These are phyloP conservation scores for Tylopilus rubrobrunneus DNA, from an alignment of 768 basidiomycete species.

Conservation along the genomic window DNA sequence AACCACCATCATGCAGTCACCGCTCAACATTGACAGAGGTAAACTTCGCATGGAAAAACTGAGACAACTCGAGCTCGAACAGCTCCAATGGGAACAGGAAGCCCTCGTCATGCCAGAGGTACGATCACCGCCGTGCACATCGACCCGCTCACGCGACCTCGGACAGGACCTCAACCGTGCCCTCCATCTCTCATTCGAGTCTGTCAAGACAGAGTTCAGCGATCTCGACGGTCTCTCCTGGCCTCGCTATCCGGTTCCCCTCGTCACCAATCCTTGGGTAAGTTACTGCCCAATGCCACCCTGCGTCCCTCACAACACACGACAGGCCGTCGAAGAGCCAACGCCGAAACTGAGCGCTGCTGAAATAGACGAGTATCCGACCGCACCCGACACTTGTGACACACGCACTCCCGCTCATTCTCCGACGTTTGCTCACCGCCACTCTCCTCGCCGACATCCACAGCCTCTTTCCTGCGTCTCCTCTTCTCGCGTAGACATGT, in stretches of 20 bases:
- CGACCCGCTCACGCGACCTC: slow-evolving; percentile 10
- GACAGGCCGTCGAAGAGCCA: slow-evolving; percentile 26
- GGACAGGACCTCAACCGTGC: slow-evolving; percentile 30
- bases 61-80: slow-evolving; percentile 49
- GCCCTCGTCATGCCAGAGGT: slow-evolving; percentile 60
- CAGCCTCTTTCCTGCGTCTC: slow-evolving; percentile 25
- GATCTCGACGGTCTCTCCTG: slow-evolving; percentile 59
- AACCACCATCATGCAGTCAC: slow-evolving; percentile 14
- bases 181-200: slow-evolving; percentile 41
- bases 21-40: slow-evolving; percentile 37
- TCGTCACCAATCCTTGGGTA: slow-evolving; percentile 26
- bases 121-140: neutral
- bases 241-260: slow-evolving; percentile 36
- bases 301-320: neutral
- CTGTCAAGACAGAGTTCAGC: slow-evolving; percentile 58
- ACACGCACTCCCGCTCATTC: slow-evolving; percentile 9
- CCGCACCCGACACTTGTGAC: slow-evolving; percentile 8
- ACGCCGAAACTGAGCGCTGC: slow-evolving; percentile 24
- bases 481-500: slow-evolving; percentile 37
- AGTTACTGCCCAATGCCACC: slow-evolving; percentile 5
- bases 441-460: slow-evolving; percentile 3
- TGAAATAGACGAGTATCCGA: slow-evolving; percentile 18
- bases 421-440: neutral
- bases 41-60: slow-evolving; percentile 45
- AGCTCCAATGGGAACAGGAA: slow-evolving; percentile 50